A percentile compares a stretch with the other conserved stretches of the same genome.
Conservation (phyloP, 345 rosid genomes). For the Aurinia saxatilis region DNA sequence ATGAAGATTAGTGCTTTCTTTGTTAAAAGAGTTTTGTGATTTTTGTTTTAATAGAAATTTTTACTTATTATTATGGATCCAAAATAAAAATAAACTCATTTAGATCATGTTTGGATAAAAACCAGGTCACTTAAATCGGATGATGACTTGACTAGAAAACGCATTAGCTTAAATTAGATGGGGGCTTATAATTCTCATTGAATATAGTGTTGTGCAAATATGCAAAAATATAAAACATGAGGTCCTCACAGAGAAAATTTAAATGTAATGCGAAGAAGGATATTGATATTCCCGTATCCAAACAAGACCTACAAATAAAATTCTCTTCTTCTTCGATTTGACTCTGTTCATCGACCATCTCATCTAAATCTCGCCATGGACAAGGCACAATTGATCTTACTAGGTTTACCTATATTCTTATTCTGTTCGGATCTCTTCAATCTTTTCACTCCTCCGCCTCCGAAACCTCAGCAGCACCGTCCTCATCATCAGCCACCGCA, state of each 20-base stretch:
- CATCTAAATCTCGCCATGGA: constrained; percentile 37
- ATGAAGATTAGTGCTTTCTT: no score
- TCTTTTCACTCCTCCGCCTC: constrained; percentile 73
- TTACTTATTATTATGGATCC: no score
- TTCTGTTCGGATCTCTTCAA: constrained; percentile 53
- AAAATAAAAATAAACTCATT: no score
- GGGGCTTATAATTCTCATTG: no score
- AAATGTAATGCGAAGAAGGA: background rate
- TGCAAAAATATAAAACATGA: background rate
- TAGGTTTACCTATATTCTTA: constrained; percentile 60
- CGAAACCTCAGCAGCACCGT: constrained; percentile 32
- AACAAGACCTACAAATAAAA: background rate
- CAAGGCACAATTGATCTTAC: constrained; percentile 40
- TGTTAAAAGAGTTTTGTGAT: no score
- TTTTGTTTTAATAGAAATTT: no score
- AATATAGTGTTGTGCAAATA: background rate
- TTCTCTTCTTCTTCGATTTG: background rate
- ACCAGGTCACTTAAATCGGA: no score
- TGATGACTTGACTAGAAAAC: no score
- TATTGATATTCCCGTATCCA: constrained; percentile 8
- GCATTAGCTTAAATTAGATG: no score
- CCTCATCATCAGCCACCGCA: constrained; percentile 31
- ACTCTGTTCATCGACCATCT: constrained; percentile 11
- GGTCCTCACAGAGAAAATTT: background rate
- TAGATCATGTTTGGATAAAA: no score